These are phyloP conservation scores for Globisporangium parvum DNA, from an alignment of 352 stramenopile species.

Conservation along the genomic window DNA sequence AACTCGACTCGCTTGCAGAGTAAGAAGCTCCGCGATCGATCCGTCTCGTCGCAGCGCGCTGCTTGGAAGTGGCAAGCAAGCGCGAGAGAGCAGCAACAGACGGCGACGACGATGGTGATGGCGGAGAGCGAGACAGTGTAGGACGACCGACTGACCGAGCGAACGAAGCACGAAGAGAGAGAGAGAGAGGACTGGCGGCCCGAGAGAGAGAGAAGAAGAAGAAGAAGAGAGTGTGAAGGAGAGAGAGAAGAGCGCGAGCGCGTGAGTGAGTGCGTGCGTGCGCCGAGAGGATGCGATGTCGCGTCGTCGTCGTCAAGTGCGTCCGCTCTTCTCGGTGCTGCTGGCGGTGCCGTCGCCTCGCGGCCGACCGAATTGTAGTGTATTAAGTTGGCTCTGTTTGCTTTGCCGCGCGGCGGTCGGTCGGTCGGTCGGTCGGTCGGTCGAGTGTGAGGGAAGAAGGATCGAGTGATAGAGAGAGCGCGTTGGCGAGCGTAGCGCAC, in stretches of 20 bases:
- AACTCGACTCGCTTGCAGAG: slow-evolving; percentile 80
- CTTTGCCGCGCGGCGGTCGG: neutral
- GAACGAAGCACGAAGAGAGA: neutral
- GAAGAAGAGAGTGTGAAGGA: neutral
- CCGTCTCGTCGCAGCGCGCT: too few relatives aligned
- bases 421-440: too few relatives aligned
- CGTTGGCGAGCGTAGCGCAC: neutral
- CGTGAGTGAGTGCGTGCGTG: neutral
- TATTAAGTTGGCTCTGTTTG: slow-evolving; percentile 21
- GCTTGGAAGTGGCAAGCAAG: too few relatives aligned
- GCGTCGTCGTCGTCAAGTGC: neutral
- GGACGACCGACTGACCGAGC: slow-evolving; percentile 1
- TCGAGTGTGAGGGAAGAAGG: neutral
- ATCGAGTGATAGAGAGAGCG: neutral
- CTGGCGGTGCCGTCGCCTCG: slow-evolving; percentile 15
- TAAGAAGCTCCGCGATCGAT: too few relatives aligned
- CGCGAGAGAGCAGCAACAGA: too few relatives aligned
- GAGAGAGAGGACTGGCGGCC: neutral
- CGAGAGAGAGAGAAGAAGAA: neutral
- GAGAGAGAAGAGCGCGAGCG: neutral
- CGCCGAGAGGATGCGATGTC: neutral
- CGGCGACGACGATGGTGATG: too few relatives aligned
- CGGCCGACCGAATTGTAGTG: slow-evolving; percentile 18
- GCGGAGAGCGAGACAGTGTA: neutral
- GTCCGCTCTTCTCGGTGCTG: slow-evolving; percentile 12